phyloP scores from a whole-genome alignment of 257 asterid genomes.

The Jacaranda mimosifolia region DNA sequence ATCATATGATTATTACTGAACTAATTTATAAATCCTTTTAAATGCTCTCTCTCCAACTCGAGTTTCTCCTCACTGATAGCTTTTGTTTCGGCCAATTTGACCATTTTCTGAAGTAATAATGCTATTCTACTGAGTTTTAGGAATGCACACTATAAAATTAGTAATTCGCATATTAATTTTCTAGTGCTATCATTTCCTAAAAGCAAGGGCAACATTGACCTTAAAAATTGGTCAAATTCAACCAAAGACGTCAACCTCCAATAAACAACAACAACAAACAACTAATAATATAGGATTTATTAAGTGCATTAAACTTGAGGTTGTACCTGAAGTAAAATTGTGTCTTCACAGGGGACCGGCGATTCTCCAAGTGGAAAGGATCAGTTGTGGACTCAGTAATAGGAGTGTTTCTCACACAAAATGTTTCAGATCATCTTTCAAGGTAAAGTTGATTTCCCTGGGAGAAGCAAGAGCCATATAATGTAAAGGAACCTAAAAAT shows the following conservation, averaged over 20 bases:
- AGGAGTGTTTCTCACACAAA: slow-evolving; percentile 97
- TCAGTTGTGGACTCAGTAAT: slow-evolving; percentile 98
- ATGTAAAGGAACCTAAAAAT: slow-evolving; percentile 30
- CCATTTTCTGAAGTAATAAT: no score
- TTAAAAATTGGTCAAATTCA: slow-evolving; percentile 14
- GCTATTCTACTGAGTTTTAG: no score
- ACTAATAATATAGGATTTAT: slow-evolving; percentile 9
- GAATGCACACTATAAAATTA: no score
- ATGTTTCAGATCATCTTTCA: slow-evolving; percentile 96
- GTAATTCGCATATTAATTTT: neutral
- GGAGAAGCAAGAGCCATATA: slow-evolving; percentile 7
- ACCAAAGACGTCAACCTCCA: slow-evolving; percentile 2
- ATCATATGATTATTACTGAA: no score
- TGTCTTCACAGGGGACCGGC: slow-evolving; percentile 79
- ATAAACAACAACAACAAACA: slow-evolving; percentile 7
- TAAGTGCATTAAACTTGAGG: slow-evolving; percentile 8
- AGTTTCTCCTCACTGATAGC: no score
- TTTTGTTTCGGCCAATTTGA: no score
- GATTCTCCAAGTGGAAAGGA: slow-evolving; percentile 96
- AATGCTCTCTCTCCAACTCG: no score
- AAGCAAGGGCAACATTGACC: slow-evolving; percentile 14
- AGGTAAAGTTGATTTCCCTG: slow-evolving; percentile 57
- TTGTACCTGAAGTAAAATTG: slow-evolving; percentile 28
- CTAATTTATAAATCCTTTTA: no score
- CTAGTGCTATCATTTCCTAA: slow-evolving; percentile 5